Conservation (phyloP, 2,329 filamentous ascomycete genomes). For the Elsinoe ampelina region DNA sequence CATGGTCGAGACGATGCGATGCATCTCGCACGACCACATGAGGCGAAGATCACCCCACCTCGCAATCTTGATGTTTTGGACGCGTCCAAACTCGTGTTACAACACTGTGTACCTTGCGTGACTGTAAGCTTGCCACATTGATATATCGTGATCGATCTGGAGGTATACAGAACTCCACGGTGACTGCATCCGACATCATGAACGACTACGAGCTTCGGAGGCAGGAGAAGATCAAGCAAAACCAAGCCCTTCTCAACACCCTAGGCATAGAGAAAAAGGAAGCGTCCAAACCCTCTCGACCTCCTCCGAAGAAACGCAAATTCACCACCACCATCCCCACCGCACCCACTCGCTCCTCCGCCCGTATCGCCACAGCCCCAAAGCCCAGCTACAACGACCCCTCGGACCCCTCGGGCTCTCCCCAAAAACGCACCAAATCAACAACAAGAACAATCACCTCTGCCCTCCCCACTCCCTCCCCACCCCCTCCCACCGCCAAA, state of each 20-base stretch:
- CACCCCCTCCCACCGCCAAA: not conserved
- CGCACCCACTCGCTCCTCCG: conserved; percentile 30
- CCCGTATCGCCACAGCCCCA: conserved; percentile 37
- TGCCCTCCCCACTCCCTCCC: not conserved
- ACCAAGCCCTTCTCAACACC: conserved; percentile 39
- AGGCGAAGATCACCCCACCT: too few relatives aligned
- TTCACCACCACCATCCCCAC: conserved; percentile 17
- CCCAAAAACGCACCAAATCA: not conserved
- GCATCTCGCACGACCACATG: too few relatives aligned
- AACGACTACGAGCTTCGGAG: conserved; percentile 39
- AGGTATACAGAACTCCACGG: not conserved
- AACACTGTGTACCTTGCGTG: too few relatives aligned
- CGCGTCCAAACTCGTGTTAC: too few relatives aligned
- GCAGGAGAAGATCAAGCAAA: conserved; percentile 41
- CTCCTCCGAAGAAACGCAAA: conserved; percentile 34
- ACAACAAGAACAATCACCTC: not conserved
- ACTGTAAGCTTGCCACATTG: too few relatives aligned
- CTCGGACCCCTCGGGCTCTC: not conserved
- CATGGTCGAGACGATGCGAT: too few relatives aligned
- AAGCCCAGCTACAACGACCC: conserved; percentile 32
- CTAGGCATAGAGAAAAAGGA: conserved; percentile 35
- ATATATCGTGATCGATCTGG: not conserved
- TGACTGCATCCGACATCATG: conserved; percentile 22
- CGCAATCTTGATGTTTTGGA: too few relatives aligned
- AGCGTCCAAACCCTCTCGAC: conserved; percentile 17